These are phyloP conservation scores for Yamadazyma dushanensis DNA, from an alignment of 1,139 yeast genomes.

Conservation along the genomic window DNA sequence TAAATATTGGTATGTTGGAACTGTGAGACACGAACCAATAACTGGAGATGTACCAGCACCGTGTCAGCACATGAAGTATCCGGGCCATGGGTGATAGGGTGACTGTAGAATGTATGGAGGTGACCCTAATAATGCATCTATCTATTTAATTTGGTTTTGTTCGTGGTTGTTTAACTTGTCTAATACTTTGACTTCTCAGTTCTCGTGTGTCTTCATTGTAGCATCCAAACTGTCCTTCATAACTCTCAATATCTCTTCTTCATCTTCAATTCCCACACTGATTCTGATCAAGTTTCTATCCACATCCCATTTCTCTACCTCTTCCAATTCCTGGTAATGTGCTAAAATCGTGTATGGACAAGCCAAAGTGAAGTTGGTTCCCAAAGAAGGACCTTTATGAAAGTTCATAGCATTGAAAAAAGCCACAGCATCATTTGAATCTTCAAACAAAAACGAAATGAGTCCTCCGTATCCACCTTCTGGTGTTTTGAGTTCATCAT, in stretches of 20 bases:
- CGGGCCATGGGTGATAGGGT: slow-evolving; percentile 18
- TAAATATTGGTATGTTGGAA: slow-evolving; percentile 67
- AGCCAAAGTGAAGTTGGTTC: slow-evolving; percentile 89
- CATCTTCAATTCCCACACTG: slow-evolving; percentile 79
- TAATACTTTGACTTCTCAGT: too few relatives aligned
- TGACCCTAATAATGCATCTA: slow-evolving; percentile 1
- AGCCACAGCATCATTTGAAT: slow-evolving; percentile 62
- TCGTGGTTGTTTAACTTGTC: too few relatives aligned
- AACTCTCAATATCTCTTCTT: slow-evolving; percentile 53
- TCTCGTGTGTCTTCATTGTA: slow-evolving; percentile 33
- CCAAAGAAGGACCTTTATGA: slow-evolving; percentile 93
- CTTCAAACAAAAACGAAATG: slow-evolving; percentile 71
- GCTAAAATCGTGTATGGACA: slow-evolving; percentile 92
- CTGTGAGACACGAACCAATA: slow-evolving; percentile 42
- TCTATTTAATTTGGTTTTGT: too few relatives aligned
- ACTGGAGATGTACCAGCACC: slow-evolving; percentile 38
- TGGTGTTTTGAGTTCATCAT: slow-evolving; percentile 66
- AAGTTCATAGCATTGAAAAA: slow-evolving; percentile 76
- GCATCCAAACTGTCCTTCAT: slow-evolving; percentile 59
- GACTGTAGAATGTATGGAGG: too few relatives aligned
- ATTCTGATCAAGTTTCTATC: slow-evolving; percentile 78
- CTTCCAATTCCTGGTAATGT: slow-evolving; percentile 82
- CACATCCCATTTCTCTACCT: slow-evolving; percentile 81
- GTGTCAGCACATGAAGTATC: slow-evolving; percentile 38
- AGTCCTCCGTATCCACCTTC: slow-evolving; percentile 94